Percentiles rank a stretch among this genome's conserved stretches.
Conservation (phyloP, 2,329 filamentous ascomycete species). For the Cordyceps farinosa region DNA sequence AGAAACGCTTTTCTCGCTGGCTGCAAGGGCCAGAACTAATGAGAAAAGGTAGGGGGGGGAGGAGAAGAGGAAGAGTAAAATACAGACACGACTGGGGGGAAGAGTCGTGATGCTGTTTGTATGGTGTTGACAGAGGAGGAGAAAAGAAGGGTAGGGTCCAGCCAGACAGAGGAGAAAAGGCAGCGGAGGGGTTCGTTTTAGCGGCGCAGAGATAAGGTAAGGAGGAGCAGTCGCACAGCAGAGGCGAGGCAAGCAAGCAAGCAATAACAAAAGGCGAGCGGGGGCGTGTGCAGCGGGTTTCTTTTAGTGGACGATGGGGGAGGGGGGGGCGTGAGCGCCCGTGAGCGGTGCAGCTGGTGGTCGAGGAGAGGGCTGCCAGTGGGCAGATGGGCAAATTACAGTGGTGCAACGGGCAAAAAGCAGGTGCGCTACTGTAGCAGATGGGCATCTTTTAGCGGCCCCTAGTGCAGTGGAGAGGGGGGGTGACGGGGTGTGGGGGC, state of each 20-base stretch:
- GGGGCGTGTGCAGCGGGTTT: constrained; percentile 9
- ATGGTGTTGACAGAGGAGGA: constrained; percentile 16
- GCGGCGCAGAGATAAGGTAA: constrained; percentile 7
- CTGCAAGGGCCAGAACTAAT: constrained; percentile 12
- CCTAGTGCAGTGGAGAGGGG: not conserved
- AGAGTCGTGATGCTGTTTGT: constrained; percentile 15
- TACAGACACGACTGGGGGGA: constrained; percentile 11
- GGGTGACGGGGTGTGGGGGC: constrained; percentile 5
- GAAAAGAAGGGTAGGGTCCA: constrained; percentile 12
- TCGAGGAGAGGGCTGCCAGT: not conserved
- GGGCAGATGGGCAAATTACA: constrained; percentile 14
- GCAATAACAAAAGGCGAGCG: constrained; percentile 3
- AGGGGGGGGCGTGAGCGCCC: not conserved
- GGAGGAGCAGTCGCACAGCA: constrained; percentile 6
- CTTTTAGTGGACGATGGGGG: not conserved
- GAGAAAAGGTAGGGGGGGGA: constrained; percentile 8
- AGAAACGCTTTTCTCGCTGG: constrained; percentile 13
- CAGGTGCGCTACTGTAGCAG: not conserved
- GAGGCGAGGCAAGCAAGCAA: not conserved
- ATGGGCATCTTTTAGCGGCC: constrained; percentile 3
- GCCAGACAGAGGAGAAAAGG: constrained; percentile 2
- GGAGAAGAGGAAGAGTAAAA: not conserved
- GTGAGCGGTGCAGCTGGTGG: not conserved
- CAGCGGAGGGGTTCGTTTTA: constrained; percentile 18
- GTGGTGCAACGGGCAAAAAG: constrained; percentile 7